phyloP scores from a whole-genome alignment of 1,284 basidiomycete species.

The Cutaneotrichosporon cavernicola region DNA sequence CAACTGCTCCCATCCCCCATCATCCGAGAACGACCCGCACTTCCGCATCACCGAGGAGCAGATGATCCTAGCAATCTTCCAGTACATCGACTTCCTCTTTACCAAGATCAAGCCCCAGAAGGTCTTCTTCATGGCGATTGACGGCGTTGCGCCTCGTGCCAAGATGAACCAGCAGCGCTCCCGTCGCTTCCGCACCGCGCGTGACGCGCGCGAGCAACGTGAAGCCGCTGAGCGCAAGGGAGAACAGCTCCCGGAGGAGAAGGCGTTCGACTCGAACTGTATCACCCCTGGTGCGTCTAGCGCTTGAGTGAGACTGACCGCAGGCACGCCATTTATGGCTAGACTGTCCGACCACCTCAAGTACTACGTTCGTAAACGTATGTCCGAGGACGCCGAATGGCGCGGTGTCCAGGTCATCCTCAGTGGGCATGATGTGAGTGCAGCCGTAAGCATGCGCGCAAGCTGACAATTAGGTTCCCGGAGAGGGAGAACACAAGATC shows the following conservation, averaged over 20 bases:
- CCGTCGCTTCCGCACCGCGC: conserved; percentile 89
- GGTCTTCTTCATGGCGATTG: conserved; percentile 95
- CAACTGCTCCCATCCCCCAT: conserved; percentile 66
- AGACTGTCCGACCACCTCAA: conserved; percentile 83
- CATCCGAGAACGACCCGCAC: conserved; percentile 81
- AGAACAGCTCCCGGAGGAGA: conserved; percentile 86
- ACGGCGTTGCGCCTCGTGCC: conserved; percentile 95
- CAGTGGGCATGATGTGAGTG: conserved; percentile 83
- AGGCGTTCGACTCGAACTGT: conserved; percentile 97
- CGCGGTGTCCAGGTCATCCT: conserved; percentile 86
- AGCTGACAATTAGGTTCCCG: conserved; percentile 62
- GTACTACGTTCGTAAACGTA: conserved; percentile 97
- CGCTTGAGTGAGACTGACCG: conserved; percentile 9
- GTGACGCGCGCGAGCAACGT: conserved; percentile 81
- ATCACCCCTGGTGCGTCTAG: conserved; percentile 83
- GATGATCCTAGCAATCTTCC: conserved; percentile 94
- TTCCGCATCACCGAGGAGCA: conserved; percentile 94
- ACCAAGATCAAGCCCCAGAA: conserved; percentile 97
- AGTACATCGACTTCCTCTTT: conserved; percentile 96
- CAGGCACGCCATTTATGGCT: conserved; percentile 93
- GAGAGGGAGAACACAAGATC: conserved; percentile 99
- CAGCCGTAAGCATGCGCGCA: conserved; percentile 3
- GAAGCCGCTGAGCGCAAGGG: conserved; percentile 85
- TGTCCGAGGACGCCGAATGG: conserved; percentile 93
- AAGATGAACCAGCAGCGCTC: conserved; percentile 99